Conservation (phyloP, 2,329 filamentous ascomycete genomes). For the Thielaviopsis populi region DNA sequence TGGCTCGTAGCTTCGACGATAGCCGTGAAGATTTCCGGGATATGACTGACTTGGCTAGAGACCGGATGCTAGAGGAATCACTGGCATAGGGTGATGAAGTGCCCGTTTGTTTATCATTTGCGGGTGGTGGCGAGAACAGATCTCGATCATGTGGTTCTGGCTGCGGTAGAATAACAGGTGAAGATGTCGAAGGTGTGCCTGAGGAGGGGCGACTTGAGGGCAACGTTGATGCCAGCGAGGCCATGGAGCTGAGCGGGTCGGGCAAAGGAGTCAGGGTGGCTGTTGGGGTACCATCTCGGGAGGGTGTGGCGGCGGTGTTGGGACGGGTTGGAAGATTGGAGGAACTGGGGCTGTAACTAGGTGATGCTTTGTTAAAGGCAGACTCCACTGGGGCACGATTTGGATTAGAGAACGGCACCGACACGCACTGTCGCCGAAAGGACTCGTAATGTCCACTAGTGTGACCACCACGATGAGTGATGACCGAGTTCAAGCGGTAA, state of each 20-base stretch:
- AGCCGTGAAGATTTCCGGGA: constrained; percentile 30
- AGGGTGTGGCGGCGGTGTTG: constrained; percentile 24
- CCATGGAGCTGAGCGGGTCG: constrained; percentile 27
- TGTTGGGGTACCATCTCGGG: constrained; percentile 16
- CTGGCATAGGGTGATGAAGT: constrained; percentile 16
- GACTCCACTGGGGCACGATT: constrained; percentile 63
- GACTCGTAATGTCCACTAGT: constrained; percentile 96
- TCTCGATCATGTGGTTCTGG: constrained; percentile 9
- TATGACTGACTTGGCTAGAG: constrained; percentile 41
- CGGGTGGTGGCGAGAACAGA: not conserved
- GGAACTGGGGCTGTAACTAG: constrained; percentile 25
- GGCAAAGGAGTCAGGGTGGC: constrained; percentile 34
- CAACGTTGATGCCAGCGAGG: constrained; percentile 22
- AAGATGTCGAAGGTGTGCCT: not conserved
- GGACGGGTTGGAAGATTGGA: constrained; percentile 21
- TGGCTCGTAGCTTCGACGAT: constrained; percentile 5
- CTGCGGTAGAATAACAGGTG: constrained; percentile 11
- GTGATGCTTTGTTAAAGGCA: constrained; percentile 51
- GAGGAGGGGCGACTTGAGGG: constrained; percentile 26
- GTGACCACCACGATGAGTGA: constrained; percentile 91
- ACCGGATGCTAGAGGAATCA: constrained; percentile 34
- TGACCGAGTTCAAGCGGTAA: constrained; percentile 73
- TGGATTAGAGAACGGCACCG: constrained; percentile 64
- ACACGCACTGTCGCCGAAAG: constrained; percentile 69
- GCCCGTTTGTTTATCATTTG: constrained; percentile 28